Evolutionary conservation across 495 filamentous ascomycete genomes (phyloP), one percentile per base, ranked within the genome.

Genomic region (Xylaria telfairii): DNA sequence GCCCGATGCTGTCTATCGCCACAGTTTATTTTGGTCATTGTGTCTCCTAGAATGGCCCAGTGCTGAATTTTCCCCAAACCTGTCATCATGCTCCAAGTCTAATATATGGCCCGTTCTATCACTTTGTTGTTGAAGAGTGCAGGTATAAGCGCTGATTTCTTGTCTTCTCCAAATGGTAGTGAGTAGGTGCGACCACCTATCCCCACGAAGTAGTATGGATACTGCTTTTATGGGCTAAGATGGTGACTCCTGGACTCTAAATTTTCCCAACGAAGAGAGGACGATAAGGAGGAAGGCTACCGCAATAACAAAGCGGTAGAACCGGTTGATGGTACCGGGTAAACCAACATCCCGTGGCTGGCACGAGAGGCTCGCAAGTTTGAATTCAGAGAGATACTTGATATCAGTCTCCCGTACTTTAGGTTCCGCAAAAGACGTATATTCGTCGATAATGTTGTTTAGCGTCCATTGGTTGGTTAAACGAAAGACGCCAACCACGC

Each of bases 401-500:
- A 88, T 68, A 68, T 88, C 87, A 42, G 80, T 82, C 9, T 87
- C 84, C 26, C 87, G 81, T 26, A 81, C 77, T 73, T 96, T 96
- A 3, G 88, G 85, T 49, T 83, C 85, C 6, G 93, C 90, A 73
- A 88, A 92, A 13, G 78, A 81, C 65, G 82, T 80, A 76, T 95
- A 97, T 75, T 97, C 93, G 34, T 83, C 76, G 44, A 93, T 75
- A 64, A 90, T 87, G 39, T 82, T 79, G 3, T 82, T 72, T 4
- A 88, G 69, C 9, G 85, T 78, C 90, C 90, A 91, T 3, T 89
- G 88, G 44, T 85, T 81, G 13, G 89, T 72, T 74, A 90, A 91
- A 44, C 93, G 89, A 44, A 96, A 83, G 67, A 90, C 88, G 24
- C 85, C 93, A 51, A 93, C 85, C 12, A 93, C 88, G 74, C 93